Evolutionary conservation across 2,329 filamentous ascomycete species (phyloP).

Genomic region (Xylariaceae sp.): DNA sequence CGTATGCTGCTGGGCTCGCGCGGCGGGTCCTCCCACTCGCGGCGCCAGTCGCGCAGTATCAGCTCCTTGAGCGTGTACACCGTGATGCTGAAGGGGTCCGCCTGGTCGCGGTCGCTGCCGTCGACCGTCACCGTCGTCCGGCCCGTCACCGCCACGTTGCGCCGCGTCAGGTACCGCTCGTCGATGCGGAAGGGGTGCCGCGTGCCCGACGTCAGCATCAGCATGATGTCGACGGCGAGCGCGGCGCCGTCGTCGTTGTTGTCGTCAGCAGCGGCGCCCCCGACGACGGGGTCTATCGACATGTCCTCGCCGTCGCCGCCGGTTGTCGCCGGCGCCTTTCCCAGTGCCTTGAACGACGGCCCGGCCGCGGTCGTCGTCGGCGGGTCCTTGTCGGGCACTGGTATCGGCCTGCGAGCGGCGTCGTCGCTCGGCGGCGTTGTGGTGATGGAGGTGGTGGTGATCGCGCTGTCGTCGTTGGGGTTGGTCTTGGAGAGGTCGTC

Average conservation of each 20-base stretch:
- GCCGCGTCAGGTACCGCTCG: constrained; percentile 73
- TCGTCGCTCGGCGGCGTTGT: constrained; percentile 12
- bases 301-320: constrained; percentile 23
- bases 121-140: no score
- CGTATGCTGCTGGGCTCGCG: constrained; percentile 83
- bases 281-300: constrained; percentile 25
- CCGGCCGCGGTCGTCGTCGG: constrained; percentile 13
- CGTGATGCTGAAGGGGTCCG: constrained; percentile 82
- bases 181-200: constrained; percentile 88
- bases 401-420: constrained; percentile 12
- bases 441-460: constrained; percentile 11
- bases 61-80: constrained; percentile 92
- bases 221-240: constrained; percentile 63
- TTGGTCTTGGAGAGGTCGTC: constrained; percentile 20
- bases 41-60: constrained; percentile 87
- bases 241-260: constrained; percentile 10
- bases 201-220: constrained; percentile 70
- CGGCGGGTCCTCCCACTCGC: constrained; percentile 83
- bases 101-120: constrained; percentile 47
- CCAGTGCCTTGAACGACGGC: constrained; percentile 22
- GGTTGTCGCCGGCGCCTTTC: constrained; percentile 18
- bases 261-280: constrained; percentile 14
- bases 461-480: constrained; percentile 15
- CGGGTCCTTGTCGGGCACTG: constrained; percentile 16
- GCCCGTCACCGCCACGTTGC: constrained; percentile 69